Evolutionary conservation across 1,284 basidiomycete species (phyloP).

Genomic region (Fomes fomentarius): DNA sequence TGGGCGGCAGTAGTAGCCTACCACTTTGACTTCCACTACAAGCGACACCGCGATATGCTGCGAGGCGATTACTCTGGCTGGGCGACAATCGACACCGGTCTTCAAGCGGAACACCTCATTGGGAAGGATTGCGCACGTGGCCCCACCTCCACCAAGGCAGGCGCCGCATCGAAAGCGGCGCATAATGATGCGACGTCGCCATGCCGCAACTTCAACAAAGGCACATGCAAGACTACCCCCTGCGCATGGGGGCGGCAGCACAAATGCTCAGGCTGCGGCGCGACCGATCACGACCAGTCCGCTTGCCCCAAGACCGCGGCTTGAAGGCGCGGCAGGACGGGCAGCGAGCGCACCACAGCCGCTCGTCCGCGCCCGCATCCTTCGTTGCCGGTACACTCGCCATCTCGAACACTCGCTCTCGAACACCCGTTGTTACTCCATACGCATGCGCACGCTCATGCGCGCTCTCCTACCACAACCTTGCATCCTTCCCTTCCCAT

Average conservation of each 20-base stretch:
- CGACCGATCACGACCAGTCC: constrained; percentile 1
- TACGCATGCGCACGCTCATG: background rate
- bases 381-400: no score
- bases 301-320: background rate
- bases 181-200: no score
- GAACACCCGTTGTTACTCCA: background rate
- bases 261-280: constrained; percentile 2
- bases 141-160: background rate
- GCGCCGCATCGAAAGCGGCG: no score
- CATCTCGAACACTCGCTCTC: background rate
- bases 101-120: background rate
- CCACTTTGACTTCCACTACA: constrained; percentile 11
- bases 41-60: constrained; percentile 6
- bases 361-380: background rate
- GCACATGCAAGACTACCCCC: constrained; percentile 2
- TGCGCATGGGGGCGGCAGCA: background rate
- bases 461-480: background rate
- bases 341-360: background rate
- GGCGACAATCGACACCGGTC: constrained; percentile 1
- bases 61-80: constrained; percentile 12
- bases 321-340: background rate
- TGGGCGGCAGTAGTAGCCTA: constrained; percentile 9
- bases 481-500: no score
- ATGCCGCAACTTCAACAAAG: constrained; percentile 11
- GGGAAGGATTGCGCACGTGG: background rate